A percentile compares a stretch with the other conserved stretches of the same genome.
These are phyloP conservation scores for Babjeviella inositovora DNA, from an alignment of 805 yeast genomes.

Conservation along the genomic window DNA sequence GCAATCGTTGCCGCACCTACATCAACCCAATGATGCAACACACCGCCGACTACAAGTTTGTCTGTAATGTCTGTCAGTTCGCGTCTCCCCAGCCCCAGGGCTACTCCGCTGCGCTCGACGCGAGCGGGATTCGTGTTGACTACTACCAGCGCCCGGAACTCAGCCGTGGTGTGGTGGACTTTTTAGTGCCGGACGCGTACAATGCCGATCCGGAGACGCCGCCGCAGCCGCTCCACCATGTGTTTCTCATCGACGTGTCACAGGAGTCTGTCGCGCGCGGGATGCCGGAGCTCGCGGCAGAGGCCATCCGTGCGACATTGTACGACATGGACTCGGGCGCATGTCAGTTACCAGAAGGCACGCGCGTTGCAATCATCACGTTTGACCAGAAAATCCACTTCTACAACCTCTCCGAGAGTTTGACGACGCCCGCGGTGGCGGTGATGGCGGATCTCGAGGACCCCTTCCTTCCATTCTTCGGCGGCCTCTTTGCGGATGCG, in stretches of 20 bases:
- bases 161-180: constrained; percentile 71
- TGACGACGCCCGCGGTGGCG: constrained; percentile 39
- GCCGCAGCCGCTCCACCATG: constrained; percentile 42
- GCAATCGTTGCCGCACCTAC: constrained; percentile 84
- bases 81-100: constrained; percentile 54
- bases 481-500: constrained; percentile 74
- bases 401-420: constrained; percentile 43
- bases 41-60: constrained; percentile 41
- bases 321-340: constrained; percentile 15
- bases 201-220: constrained; percentile 13
- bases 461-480: constrained; percentile 66
- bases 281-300: constrained; percentile 47
- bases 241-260: constrained; percentile 60
- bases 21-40: constrained; percentile 70
- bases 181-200: constrained; percentile 61
- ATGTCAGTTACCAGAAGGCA: constrained; percentile 15
- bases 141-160: constrained; percentile 57
- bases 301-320: constrained; percentile 48
- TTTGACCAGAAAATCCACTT: constrained; percentile 62
- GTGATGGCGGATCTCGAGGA: constrained; percentile 59
- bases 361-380: constrained; percentile 56
- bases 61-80: constrained; percentile 80
- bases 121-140: constrained; percentile 48
- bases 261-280: constrained; percentile 41
- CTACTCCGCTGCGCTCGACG: constrained; percentile 47